Conservation (phyloP, 2,329 filamentous ascomycete genomes). For the Diaporthe batatas region DNA sequence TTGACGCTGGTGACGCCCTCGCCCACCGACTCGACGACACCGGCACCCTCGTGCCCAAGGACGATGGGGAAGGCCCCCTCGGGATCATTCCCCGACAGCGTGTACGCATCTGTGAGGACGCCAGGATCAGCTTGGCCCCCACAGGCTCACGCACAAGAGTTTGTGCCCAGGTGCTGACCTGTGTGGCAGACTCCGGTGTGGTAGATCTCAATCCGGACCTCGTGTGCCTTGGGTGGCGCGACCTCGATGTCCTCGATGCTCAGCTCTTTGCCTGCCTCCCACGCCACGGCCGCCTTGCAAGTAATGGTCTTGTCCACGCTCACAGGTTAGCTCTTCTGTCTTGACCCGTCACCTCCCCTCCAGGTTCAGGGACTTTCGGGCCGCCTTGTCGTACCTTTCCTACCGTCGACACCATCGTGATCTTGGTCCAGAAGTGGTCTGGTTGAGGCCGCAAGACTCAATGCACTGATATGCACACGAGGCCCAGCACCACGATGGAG, state of each 20-base stretch:
- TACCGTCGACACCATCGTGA: constrained; percentile 40
- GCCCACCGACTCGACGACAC: constrained; percentile 92
- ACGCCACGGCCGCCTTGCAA: constrained; percentile 88
- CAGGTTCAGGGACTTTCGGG: not conserved
- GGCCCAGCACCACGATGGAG: not conserved
- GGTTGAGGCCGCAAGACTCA: not conserved
- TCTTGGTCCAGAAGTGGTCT: not conserved
- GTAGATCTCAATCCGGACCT: constrained; percentile 96
- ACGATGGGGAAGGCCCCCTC: constrained; percentile 94
- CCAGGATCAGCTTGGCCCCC: not conserved
- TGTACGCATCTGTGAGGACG: constrained; percentile 81
- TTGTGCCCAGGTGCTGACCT: constrained; percentile 46
- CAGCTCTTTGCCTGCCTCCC: constrained; percentile 93
- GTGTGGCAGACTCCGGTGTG: constrained; percentile 99
- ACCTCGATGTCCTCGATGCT: constrained; percentile 94
- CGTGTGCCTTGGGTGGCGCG: constrained; percentile 86
- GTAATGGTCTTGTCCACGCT: constrained; percentile 36
- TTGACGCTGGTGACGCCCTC: constrained; percentile 97
- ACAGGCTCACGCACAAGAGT: constrained; percentile 40
- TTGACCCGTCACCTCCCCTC: not conserved
- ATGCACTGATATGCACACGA: not conserved
- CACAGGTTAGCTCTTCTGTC: not conserved
- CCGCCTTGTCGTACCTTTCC: constrained; percentile 36
- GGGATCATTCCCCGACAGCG: constrained; percentile 94
- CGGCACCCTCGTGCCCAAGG: constrained; percentile 91